Percentiles rank a stretch among this genome's conserved stretches.
These are phyloP conservation scores for Omphalea diandra DNA, from an alignment of 441 rosid genomes.

Conservation along the genomic window DNA sequence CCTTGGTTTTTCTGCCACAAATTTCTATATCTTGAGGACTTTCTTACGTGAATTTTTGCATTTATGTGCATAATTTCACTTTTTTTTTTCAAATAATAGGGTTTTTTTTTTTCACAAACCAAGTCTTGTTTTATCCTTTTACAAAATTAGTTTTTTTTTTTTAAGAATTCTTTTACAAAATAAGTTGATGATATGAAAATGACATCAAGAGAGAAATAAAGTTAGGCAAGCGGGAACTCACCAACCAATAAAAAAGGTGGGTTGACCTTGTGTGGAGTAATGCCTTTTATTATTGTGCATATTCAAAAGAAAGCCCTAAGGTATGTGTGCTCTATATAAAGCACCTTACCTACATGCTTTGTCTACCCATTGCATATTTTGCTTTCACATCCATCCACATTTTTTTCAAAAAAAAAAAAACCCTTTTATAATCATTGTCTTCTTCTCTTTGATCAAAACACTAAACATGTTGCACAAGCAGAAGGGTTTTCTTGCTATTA, in stretches of 20 bases:
- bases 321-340: conserved; percentile 25
- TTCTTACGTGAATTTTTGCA: too few species aligned
- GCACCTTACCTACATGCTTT: conserved; percentile 7
- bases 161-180: too few species aligned
- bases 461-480: conserved; percentile 32
- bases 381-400: neutral
- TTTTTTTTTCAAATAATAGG: too few species aligned
- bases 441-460: neutral
- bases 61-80: too few species aligned
- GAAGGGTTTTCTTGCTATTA: conserved; percentile 10
- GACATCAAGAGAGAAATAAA: conserved; percentile 19
- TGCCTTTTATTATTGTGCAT: neutral
- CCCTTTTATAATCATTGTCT: neutral
- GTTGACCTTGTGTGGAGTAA: conserved; percentile 38
- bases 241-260: conserved; percentile 21
- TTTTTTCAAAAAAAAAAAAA: neutral
- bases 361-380: conserved; percentile 12
- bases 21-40: too few species aligned
- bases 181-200: conserved; percentile 22
- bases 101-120: too few species aligned
- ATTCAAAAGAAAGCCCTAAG: neutral
- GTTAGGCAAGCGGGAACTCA: conserved; percentile 48
- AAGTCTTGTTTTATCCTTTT: too few species aligned
- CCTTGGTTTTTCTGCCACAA: too few species aligned
- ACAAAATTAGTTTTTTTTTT: too few species aligned